These are phyloP conservation scores for Ailanthus altissimus DNA, from an alignment of 345 rosid species.

Conservation along the genomic window DNA sequence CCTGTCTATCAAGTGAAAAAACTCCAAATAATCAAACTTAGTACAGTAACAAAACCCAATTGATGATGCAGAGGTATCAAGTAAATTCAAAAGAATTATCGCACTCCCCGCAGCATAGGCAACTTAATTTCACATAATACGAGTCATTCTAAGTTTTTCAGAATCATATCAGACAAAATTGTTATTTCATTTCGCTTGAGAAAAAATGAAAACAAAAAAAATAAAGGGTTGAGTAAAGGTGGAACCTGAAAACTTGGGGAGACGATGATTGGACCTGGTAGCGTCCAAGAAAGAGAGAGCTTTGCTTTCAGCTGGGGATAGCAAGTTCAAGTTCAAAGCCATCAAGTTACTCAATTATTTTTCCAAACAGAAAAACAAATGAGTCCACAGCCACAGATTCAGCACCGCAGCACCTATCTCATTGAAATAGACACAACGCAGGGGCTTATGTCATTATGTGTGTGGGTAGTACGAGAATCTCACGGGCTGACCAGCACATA, in stretches of 20 bases:
- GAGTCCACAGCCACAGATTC: background rate
- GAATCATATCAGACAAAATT: background rate
- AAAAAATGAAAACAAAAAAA: background rate
- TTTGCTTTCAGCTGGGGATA: slow-evolving; percentile 60
- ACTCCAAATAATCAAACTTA: background rate
- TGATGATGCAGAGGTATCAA: background rate
- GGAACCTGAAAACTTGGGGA: slow-evolving; percentile 63
- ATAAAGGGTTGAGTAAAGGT: background rate
- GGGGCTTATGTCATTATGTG: background rate
- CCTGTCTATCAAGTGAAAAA: background rate
- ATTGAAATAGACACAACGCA: background rate
- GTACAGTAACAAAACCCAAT: background rate
- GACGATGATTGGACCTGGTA: slow-evolving; percentile 41
- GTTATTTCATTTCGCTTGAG: too few species aligned
- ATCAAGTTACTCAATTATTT: slow-evolving; percentile 24
- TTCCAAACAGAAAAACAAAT: background rate
- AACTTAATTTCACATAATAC: background rate
- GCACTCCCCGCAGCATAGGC: too few species aligned
- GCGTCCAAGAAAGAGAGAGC: slow-evolving; percentile 66
- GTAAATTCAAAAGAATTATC: background rate
- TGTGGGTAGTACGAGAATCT: background rate
- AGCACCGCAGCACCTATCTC: background rate
- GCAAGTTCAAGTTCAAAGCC: slow-evolving; percentile 76
- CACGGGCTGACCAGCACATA: background rate
- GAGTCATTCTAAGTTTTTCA: background rate